Evolutionary conservation across 2,329 filamentous ascomycete species (phyloP), one percentile per base, ranked within the genome.

Genomic region (Tolypocladium inflatum): DNA sequence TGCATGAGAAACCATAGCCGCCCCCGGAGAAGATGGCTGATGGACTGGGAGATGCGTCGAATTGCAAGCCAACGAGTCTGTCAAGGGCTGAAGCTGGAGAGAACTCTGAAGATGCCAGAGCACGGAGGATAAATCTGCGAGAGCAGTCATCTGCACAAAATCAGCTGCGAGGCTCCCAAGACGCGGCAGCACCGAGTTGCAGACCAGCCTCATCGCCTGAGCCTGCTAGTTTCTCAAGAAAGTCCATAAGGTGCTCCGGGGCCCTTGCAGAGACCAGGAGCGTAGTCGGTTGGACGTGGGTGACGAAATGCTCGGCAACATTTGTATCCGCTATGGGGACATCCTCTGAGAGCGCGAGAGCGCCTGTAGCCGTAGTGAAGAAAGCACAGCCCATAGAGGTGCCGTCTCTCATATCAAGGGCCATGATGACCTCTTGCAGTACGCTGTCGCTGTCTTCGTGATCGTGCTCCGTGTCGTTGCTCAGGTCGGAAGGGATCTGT

Each of bases 331-430:
- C 87, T 63, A 84, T 78, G 19, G 82, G 78, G 11, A 90, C 79
- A 63, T 97, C 92, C 67, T 93, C 86, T 68, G 95, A 85, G 50
- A 96, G 78, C 59, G 83, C 87, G 4, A 97, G 72, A 41, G 79
- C 84, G 65, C 89, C 86, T 43, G 91, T 84, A 33, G 80, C 74
- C 7, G 86, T 85, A 53, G 87, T 77, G 68, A 93, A 96, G 68
- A 93, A 96, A 52, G 90, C 87, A 70, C 91, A 97, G 0, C 93
- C 93, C 21, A 96, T 78, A 0, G 81, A 85, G 1, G 82, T 85
- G 37, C 83, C 80, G n/a, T 86, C 81, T 61, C 81, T 84, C 69
- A 93, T 78, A 59, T 95, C 86, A 30, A 96, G 76, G 1, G 90
- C 89, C 84, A 96, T 90, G 59, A 96, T 81, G 33, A 91, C 74